A percentile compares a stretch with the other conserved stretches of the same genome.
These are phyloP conservation scores for Draba incana DNA, from an alignment of 345 rosid species.

Conservation along the genomic window DNA sequence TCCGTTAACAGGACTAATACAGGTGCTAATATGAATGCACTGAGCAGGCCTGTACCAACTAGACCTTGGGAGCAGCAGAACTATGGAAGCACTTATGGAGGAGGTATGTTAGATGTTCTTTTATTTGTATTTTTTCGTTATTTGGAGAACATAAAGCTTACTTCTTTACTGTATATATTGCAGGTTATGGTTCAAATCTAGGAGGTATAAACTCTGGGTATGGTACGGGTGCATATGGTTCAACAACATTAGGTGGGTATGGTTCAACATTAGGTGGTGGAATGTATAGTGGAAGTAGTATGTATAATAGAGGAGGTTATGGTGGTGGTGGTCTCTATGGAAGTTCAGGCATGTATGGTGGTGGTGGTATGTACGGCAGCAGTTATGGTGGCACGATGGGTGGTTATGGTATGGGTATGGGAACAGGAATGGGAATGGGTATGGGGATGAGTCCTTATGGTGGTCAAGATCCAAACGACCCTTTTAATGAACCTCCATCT, in stretches of 20 bases:
- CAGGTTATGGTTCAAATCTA: slow-evolving; percentile 74
- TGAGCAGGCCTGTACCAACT: slow-evolving; percentile 72
- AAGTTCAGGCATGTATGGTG: slow-evolving; percentile 63
- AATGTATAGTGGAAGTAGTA: slow-evolving; percentile 72
- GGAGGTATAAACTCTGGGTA: slow-evolving; percentile 70
- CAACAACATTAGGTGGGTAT: slow-evolving; percentile 75
- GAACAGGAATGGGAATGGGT: slow-evolving; percentile 48
- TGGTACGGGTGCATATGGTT: slow-evolving; percentile 49
- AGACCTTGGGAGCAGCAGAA: slow-evolving; percentile 95
- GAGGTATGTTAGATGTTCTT: slow-evolving; percentile 44
- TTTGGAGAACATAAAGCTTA: slow-evolving; percentile 15
- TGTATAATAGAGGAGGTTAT: slow-evolving; percentile 80
- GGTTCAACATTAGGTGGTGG: slow-evolving; percentile 56
- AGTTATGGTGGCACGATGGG: slow-evolving; percentile 86
- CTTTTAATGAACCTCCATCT: slow-evolving; percentile 74
- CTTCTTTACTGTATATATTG: slow-evolving; percentile 26
- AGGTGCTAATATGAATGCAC: slow-evolving; percentile 52
- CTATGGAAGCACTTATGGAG: slow-evolving; percentile 57
- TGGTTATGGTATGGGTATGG: slow-evolving; percentile 91
- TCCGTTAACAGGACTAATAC: slow-evolving; percentile 46
- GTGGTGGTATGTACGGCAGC: slow-evolving; percentile 58
- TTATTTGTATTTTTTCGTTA: not conserved
- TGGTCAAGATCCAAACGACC: slow-evolving; percentile 90
- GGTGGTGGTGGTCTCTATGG: slow-evolving; percentile 66
- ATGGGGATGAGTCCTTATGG: slow-evolving; percentile 87